Evolutionary conservation across 225 moss, liverwort and hornwort genomes (phyloP).

Genomic region (Ulota crispa): DNA sequence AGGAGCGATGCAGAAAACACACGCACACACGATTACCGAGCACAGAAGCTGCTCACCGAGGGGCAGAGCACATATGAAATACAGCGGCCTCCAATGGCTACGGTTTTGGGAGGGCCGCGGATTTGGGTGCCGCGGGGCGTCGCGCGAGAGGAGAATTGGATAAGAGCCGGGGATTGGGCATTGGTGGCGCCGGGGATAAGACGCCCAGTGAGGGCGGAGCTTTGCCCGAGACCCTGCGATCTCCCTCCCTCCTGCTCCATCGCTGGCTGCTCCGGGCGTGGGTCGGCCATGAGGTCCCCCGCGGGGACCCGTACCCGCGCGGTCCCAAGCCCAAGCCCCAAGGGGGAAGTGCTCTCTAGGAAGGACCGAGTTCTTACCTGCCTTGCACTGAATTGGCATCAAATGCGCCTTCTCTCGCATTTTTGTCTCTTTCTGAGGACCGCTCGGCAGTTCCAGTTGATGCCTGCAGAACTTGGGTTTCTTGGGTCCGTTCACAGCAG

Average conservation of each 20-base stretch:
- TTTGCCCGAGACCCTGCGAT: not conserved
- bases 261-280: not conserved
- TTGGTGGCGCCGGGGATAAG: slow-evolving; percentile 36
- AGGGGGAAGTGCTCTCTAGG: too few relatives aligned
- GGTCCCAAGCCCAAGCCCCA: too few relatives aligned
- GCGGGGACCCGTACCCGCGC: too few relatives aligned
- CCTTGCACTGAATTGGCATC: too few relatives aligned
- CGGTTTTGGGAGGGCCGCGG: slow-evolving; percentile 17
- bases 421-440: too few relatives aligned
- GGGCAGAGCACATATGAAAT: not conserved
- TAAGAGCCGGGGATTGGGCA: slow-evolving; percentile 32
- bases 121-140: not conserved
- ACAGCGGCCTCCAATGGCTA: slow-evolving; percentile 22
- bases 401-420: too few relatives aligned
- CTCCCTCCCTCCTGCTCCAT: not conserved
- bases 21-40: too few relatives aligned
- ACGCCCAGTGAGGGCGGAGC: not conserved
- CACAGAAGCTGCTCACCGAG: not conserved
- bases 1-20: not conserved
- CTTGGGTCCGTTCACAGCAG: too few relatives aligned
- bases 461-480: too few relatives aligned
- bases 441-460: too few relatives aligned
- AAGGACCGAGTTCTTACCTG: too few relatives aligned
- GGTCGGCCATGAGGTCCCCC: too few relatives aligned
- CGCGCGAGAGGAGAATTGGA: slow-evolving; percentile 1